Evolutionary conservation across 2,329 filamentous ascomycete genomes (phyloP).

Genomic region (Nemania bipapillata): DNA sequence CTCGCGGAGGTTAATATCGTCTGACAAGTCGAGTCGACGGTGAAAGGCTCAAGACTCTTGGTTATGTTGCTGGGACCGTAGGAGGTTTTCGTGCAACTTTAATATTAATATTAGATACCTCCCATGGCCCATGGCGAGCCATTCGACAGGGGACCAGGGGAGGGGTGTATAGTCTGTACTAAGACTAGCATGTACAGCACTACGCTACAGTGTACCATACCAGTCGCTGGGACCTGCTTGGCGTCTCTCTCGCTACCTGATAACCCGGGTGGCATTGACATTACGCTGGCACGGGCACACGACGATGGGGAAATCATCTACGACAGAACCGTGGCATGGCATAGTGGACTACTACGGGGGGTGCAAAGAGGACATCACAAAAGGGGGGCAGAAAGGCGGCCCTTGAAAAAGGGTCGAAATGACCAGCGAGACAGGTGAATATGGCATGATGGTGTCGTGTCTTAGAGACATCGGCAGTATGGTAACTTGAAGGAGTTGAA

Average conservation of each 20-base stretch:
- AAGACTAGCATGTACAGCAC: slow-evolving; percentile 39
- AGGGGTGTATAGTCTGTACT: slow-evolving; percentile 34
- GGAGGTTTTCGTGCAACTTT: slow-evolving; percentile 54
- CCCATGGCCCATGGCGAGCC: slow-evolving; percentile 51
- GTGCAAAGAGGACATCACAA: slow-evolving; percentile 29
- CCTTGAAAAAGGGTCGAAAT: slow-evolving; percentile 35
- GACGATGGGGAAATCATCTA: slow-evolving; percentile 43
- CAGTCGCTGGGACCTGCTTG: slow-evolving; percentile 49
- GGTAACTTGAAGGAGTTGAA: slow-evolving; percentile 20
- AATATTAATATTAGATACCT: slow-evolving; percentile 53
- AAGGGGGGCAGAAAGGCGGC: slow-evolving; percentile 30
- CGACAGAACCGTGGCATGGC: slow-evolving; percentile 35
- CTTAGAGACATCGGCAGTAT: slow-evolving; percentile 36
- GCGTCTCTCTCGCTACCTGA: slow-evolving; percentile 46
- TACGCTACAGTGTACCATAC: slow-evolving; percentile 42
- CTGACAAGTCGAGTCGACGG: slow-evolving; percentile 47
- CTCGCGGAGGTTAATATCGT: slow-evolving; percentile 47
- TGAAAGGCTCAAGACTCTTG: slow-evolving; percentile 48
- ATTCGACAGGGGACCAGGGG: slow-evolving; percentile 49
- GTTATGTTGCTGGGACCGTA: slow-evolving; percentile 49
- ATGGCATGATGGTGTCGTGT: slow-evolving; percentile 38
- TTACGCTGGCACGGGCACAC: slow-evolving; percentile 49
- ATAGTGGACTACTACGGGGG: slow-evolving; percentile 27
- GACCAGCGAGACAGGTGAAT: slow-evolving; percentile 35
- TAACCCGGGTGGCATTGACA: slow-evolving; percentile 45